Evolutionary conservation across 2,329 filamentous ascomycete species (phyloP), one percentile per base, ranked within the genome.

Genomic region (Xylariaceae sp.): DNA sequence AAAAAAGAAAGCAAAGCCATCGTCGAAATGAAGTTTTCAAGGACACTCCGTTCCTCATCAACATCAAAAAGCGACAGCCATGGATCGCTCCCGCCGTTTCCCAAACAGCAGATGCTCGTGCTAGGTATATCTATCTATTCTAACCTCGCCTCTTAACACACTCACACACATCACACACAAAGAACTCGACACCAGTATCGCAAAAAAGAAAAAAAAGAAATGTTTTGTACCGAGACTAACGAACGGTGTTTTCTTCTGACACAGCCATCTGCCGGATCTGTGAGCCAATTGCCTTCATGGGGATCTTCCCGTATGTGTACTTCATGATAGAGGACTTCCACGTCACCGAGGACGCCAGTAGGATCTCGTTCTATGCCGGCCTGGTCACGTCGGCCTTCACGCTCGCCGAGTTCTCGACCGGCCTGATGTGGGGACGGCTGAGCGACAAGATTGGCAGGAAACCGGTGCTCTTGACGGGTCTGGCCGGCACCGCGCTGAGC

Each of bases 261-360:
- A 8, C 64, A 95, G 92, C 92, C 51, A 82, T 96, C 71, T 96
- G 92, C 77, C 88, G 94, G 71, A 93, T 99, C 78, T 97, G 92
- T 80, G 94, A 99, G 74, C 94, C 94, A 55, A 97, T 99, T 74
- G 94, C 94, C 4, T 97, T 99, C 81, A 97, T 97, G 91, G 97
- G 92, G 56, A 97, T 97, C 68, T 97, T 99, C 73, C 94, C 94
- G 1, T 99, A 97, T 75, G 92, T 96, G 68, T 97, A 96, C 78
- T 93, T 89, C 79, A 97, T 99, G 94, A 88, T 97, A 67, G 82
- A 92, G 69, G 91, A 92, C 62, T 97, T 97, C 76, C 81, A 89
- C 70, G 87, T 96, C 72, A 90, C 92, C 63, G 80, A 90, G 51
- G 86, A 92, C 71, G 80, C 88, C 64, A 86, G 82, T 68, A 86